Evolutionary conservation across 1,284 basidiomycete species (phyloP), one percentile per base, ranked within the genome.

Genomic region (Apiotrichum brassicae): DNA sequence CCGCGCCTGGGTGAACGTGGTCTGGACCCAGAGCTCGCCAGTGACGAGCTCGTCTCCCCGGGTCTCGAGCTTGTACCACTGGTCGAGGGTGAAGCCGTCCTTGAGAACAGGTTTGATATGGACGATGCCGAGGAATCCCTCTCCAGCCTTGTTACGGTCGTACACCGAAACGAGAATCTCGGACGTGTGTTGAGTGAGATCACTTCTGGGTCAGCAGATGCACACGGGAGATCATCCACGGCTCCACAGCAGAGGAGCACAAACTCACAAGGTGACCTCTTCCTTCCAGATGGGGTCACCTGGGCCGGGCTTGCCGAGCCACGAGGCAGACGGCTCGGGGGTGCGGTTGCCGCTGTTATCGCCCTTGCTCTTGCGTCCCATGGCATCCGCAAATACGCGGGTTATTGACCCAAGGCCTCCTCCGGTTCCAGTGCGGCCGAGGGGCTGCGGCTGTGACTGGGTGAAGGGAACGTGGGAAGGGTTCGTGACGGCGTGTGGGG

Each of bases 261-360:
- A 16, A 32, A 81, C 90, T 76, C 73, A 93, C 91, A 97, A 97
- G 34, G 88, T 86, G 41, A 97, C 94, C 73, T 97, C 86, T 73
- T 97, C 92, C 76, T 98, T 97, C 95, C 95, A 99, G 16, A 94
- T 85, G 12, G 95, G 94, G 75, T 93, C 97, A 8, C 79, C 76
- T 28, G 76, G 76, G 22, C 74, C 65, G 9, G 69, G 67, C 56
- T 66, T 70, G 38, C 74, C 68, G 25, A 68, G 39, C 64, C 70
- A 67, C 12, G 22, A n/a, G 22, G 22, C 13, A 20, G 56, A 54
- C 12, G 39, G 51, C 44, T 63, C 63, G 3, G 73, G 73, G 16
- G 73, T 75, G 46, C 68, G 65, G 30, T 60, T 53, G 3, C 73
- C 72, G 39, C 64, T 66, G 26, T 13, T 3, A 22, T 61, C 57